Evolutionary conservation across 1,284 basidiomycete species (phyloP), one percentile per base, ranked within the genome.

Genomic region (Tylopilus microsporus): DNA sequence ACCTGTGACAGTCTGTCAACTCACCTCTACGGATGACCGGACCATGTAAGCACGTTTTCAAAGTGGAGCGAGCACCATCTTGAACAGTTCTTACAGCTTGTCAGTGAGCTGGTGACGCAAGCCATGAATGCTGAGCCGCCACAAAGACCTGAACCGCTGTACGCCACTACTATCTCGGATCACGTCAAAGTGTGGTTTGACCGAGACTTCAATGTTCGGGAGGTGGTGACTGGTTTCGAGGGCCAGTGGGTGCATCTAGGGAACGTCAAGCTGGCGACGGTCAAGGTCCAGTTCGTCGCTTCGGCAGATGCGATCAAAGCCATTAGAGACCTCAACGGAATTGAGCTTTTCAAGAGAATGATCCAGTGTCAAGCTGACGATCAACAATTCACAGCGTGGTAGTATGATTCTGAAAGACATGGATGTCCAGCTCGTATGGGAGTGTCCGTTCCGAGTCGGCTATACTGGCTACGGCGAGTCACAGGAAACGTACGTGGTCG

Each of bases 401-500:
- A 25, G 55, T 15, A 69, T 55, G 6, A 37, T 64, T 12, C 51
- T 71, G 9, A 52, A 34, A 18, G 70, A 71, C 41, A 68, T 63
- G 2, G 60, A 67, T 7, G 69, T 87, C 5, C 77, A 78, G 12
- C 69, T 89, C 39, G 68, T 76, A 16, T 85, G 81, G 80, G 76
- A 80, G 21, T 77, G 77, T 3, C 83, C 87, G 0, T 69, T 70
- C 16, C 77, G 76, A 43, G 73, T 74, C 2, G 84, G 77, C 0
- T 89, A 81, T 60, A 81, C 79, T 19, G 87, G 87, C 1, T 89
- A 84, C 61, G 65, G 73, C 0, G 79, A 74, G 2, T 60, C 74
- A 46, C 71, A 74, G 46, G 72, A 76, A 11, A 86, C 87, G 25
- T 25, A 25, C 25, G 25, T 25, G 25, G 25, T 25, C 4, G 25